phyloP scores from a whole-genome alignment of 1,284 basidiomycete species.

The Fomitopsis palustris region DNA sequence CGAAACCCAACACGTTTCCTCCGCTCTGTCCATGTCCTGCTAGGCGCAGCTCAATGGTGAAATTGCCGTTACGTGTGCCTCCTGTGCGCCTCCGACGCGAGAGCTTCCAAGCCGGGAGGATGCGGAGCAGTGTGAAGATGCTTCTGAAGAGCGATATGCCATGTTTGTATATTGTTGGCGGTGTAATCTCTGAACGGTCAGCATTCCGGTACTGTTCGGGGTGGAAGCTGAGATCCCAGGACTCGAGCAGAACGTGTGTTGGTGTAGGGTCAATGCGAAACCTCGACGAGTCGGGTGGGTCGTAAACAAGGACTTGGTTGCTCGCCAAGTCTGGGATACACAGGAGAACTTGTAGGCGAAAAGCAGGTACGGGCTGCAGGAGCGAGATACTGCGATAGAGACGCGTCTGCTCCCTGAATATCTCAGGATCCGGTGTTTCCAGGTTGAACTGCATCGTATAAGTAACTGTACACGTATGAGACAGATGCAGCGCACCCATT shows the following conservation, averaged over 20 bases:
- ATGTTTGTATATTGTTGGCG: constrained; percentile 80
- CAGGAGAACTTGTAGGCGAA: constrained; percentile 68
- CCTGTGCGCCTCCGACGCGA: constrained; percentile 48
- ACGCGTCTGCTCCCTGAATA: constrained; percentile 58
- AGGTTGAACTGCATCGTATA: constrained; percentile 63
- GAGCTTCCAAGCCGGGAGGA: constrained; percentile 72
- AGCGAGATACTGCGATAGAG: constrained; percentile 60
- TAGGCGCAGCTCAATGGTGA: constrained; percentile 54
- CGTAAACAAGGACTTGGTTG: constrained; percentile 70
- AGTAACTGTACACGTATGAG: neutral
- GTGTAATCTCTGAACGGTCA: constrained; percentile 49
- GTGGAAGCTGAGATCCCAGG: constrained; percentile 57
- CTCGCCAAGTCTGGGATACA: constrained; percentile 60
- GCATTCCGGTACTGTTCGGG: constrained; percentile 29
- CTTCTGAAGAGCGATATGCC: constrained; percentile 76
- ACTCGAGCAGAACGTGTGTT: constrained; percentile 66
- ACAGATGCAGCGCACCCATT: constrained; percentile 58
- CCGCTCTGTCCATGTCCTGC: constrained; percentile 28
- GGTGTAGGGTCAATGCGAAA: constrained; percentile 65
- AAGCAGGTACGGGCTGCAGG: constrained; percentile 39
- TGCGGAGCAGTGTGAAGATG: constrained; percentile 64
- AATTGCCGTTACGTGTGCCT: constrained; percentile 40
- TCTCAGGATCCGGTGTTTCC: constrained; percentile 66
- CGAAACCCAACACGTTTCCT: constrained; percentile 37
- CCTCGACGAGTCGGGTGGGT: constrained; percentile 52